Conservation (phyloP, 106 monocot species). For the Allium fistulosum region DNA sequence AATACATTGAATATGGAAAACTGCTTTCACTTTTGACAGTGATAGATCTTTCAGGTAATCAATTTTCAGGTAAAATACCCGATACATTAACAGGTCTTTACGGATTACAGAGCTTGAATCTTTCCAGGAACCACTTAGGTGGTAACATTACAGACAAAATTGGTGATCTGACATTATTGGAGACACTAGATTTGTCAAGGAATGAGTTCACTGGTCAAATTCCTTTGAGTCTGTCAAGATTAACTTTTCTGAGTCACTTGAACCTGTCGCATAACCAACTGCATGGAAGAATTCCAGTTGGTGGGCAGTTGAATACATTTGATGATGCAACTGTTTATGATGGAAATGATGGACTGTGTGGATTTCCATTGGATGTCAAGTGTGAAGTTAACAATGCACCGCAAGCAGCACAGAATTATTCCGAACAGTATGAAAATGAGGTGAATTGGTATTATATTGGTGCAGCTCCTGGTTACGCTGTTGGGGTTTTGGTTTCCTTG, state of each 20-base stretch:
- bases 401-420: neutral
- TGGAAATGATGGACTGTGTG: conserved; percentile 9
- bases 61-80: conserved; percentile 2
- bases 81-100: neutral
- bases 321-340: neutral
- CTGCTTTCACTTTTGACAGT: conserved; percentile 7
- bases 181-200: conserved; percentile 9
- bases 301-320: conserved; percentile 1
- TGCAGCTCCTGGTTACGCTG: neutral
- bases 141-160: conserved; percentile 11
- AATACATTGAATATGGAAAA: neutral
- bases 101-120: conserved; percentile 2
- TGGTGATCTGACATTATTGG: neutral
- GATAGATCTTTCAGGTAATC: conserved; percentile 11
- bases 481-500: neutral
- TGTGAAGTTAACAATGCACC: neutral
- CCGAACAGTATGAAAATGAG: neutral
- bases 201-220: conserved; percentile 4
- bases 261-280: conserved; percentile 12
- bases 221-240: conserved; percentile 3
- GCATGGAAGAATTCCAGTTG: conserved; percentile 9
- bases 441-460: neutral
- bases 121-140: conserved; percentile 5
- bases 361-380: conserved; percentile 2
- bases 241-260: conserved; percentile 2